A percentile compares a stretch with the other conserved stretches of the same genome.
phyloP scores from a whole-genome alignment of 2,329 filamentous ascomycete genomes.

The Pyrenochaeta sp. region DNA sequence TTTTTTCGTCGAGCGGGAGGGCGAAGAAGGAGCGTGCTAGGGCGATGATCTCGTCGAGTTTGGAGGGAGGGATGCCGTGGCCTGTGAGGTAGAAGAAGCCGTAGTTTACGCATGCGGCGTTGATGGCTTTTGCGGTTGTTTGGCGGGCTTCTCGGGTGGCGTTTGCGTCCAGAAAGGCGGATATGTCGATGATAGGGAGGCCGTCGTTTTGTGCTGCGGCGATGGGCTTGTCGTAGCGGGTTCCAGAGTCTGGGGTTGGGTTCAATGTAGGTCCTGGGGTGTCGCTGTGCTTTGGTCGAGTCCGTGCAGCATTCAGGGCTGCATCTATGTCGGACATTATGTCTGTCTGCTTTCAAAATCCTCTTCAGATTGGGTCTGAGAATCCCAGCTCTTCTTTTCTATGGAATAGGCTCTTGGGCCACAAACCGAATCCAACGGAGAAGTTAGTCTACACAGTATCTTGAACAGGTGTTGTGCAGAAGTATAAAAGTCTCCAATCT shows the following conservation, averaged over 20 bases:
- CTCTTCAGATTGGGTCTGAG: too few relatives aligned
- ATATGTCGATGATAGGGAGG: conserved; percentile 53
- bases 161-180: conserved; percentile 41
- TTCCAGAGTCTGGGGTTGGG: conserved; percentile 22
- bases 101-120: conserved; percentile 46
- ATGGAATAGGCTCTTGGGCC: too few relatives aligned
- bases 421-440: too few relatives aligned
- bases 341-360: too few relatives aligned
- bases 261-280: conserved; percentile 17
- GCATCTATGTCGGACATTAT: conserved; percentile 24
- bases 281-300: conserved; percentile 4
- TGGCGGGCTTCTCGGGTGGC: conserved; percentile 22
- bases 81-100: conserved; percentile 55
- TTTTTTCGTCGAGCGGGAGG: conserved; percentile 35
- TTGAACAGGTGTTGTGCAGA: too few relatives aligned
- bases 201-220: conserved; percentile 21
- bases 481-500: too few relatives aligned
- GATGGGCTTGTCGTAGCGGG: conserved; percentile 20
- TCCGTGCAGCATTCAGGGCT: conserved; percentile 15
- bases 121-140: conserved; percentile 41
- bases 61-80: conserved; percentile 47
- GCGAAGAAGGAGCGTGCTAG: conserved; percentile 48
- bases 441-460: too few relatives aligned
- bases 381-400: too few relatives aligned
- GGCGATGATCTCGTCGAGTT: conserved; percentile 35